Evolutionary conservation across 331 rosid species (phyloP), one percentile per base, ranked within the genome.

Genomic region (Quercus phellos): DNA sequence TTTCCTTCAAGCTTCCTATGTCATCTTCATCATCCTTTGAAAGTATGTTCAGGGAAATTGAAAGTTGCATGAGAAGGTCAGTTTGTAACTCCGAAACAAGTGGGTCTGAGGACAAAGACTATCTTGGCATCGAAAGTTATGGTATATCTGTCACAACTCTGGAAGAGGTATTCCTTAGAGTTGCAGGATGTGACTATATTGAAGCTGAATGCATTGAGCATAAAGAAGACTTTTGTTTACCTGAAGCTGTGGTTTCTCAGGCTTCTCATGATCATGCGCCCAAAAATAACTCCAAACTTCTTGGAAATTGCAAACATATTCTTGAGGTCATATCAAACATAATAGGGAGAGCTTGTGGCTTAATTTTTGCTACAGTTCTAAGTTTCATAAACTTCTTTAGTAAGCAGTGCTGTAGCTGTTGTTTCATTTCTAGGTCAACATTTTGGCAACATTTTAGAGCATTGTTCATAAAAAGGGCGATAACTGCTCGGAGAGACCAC

Each of bases 91-190:
- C 75, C 79, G 83, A 85, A 78, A 78, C 80, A 67, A 78, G 74
- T 74, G 77, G 59, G 38, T 78, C 35, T 75, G 84, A 74, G 79
- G 85, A 80, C 24, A 80, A 83, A 81, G 88, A 82, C 83, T 75
- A 67, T 88, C 73, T 89, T 53, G 97, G 94, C 76, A 94, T 94
- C 74, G 97, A 94, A 87, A 92, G 97, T 87, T 94, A 89, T 72
- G 99, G 99, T 77, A 94, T 94, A 80, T 94, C 99, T 29, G 97
- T 94, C 66, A 94, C 99, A 77, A 94, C 99, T 82, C 86, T 94
- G 69, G 99, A 94, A 90, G 99, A 94, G 90, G 99, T 92, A 68
- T 94, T 94, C 84, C 78, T 94, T 82, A 90, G 92, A 85, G 99
- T 94, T 87, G 97, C 97, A 2, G 97, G 97, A 73, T 89, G 89